A percentile compares a stretch with the other conserved stretches of the same genome.
Evolutionary conservation across 306 rosid genomes (phyloP).

Genomic region (apple (Malus domestica)): DNA sequence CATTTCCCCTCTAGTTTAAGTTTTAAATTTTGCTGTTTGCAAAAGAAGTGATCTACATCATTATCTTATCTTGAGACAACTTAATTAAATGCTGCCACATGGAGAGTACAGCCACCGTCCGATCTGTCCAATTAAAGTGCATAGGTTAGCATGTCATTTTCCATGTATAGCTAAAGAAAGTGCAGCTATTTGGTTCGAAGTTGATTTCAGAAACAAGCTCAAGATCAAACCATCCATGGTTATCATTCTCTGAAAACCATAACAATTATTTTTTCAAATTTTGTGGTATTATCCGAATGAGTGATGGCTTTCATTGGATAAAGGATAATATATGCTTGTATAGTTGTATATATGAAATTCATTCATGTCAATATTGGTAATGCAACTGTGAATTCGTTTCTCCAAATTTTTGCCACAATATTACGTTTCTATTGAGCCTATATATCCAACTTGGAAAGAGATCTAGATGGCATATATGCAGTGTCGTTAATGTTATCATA

Average conservation of each 20-base stretch:
- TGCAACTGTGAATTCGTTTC: background rate
- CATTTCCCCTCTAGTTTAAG: no score
- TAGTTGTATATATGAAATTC: background rate
- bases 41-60: background rate
- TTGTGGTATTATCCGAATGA: background rate
- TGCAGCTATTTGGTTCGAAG: background rate
- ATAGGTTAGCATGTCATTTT: constrained; percentile 9
- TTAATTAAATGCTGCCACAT: background rate
- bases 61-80: constrained; percentile 1
- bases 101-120: background rate
- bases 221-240: background rate
- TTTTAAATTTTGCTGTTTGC: background rate
- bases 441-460: background rate
- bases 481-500: background rate
- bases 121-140: background rate
- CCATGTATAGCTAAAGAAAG: background rate
- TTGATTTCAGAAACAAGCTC: background rate
- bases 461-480: background rate
- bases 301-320: background rate
- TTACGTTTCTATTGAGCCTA: no score
- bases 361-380: background rate
- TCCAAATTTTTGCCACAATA: no score
- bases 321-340: background rate
- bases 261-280: no score
- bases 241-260: background rate